Conservation (phyloP, 345 rosid species). For the Odontarrhena argentea region DNA sequence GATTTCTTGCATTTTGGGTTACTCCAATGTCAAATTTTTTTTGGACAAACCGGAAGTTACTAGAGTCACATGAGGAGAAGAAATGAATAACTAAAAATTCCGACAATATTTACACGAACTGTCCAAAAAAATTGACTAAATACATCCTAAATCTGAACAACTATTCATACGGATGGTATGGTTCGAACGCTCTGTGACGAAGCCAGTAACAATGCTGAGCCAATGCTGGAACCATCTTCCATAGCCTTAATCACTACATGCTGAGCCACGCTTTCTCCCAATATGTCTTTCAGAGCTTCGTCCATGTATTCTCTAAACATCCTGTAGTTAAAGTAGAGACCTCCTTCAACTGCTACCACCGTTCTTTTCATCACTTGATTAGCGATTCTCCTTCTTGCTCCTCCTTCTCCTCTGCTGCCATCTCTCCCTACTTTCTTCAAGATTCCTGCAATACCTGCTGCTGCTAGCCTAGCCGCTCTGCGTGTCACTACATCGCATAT, state of each 20-base stretch:
- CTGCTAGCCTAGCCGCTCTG: conserved; percentile 88
- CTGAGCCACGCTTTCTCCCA: conserved; percentile 70
- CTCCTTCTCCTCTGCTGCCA: conserved; percentile 59
- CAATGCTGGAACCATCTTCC: conserved; percentile 86
- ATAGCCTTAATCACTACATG: conserved; percentile 59
- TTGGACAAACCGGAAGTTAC: background rate
- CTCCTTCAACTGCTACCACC: conserved; percentile 84
- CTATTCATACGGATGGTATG: conserved; percentile 20
- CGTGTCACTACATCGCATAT: conserved; percentile 81
- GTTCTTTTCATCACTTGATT: conserved; percentile 71
- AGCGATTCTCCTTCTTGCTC: conserved; percentile 56
- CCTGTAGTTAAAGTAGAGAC: conserved; percentile 61
- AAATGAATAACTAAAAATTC: background rate
- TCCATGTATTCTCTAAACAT: conserved; percentile 83
- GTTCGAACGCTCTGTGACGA: conserved; percentile 30
- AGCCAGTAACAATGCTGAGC: conserved; percentile 61
- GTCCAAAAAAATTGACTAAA: background rate
- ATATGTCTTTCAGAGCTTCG: conserved; percentile 73
- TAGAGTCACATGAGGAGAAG: background rate
- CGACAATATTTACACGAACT: conserved; percentile 4
- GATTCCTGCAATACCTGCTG: conserved; percentile 88
- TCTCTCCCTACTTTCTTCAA: conserved; percentile 90
- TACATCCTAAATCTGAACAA: conserved; percentile 12
- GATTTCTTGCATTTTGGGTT: background rate
- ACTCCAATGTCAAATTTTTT: background rate